phyloP scores from a whole-genome alignment of 306 rosid genomes.

The Arachis stenosperma region DNA sequence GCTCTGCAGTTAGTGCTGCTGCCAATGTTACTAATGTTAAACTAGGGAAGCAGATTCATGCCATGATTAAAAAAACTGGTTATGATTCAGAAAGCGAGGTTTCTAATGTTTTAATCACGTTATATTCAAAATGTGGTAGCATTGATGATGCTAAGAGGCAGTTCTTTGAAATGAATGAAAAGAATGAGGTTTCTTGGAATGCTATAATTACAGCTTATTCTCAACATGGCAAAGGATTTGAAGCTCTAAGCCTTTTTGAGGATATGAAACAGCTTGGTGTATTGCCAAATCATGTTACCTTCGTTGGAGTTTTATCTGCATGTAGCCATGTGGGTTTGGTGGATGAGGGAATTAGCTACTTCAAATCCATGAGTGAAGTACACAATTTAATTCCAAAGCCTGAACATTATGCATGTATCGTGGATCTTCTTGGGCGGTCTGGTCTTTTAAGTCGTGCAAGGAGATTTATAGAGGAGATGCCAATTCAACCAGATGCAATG shows the following conservation, averaged over 20 bases:
- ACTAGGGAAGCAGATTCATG: conserved; percentile 78
- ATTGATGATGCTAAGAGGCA: conserved; percentile 72
- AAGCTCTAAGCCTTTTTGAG: conserved; percentile 71
- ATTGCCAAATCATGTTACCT: conserved; percentile 77
- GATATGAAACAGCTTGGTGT: conserved; percentile 64
- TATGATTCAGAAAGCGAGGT: conserved; percentile 74
- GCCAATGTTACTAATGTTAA: conserved; percentile 70
- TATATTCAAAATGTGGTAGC: conserved; percentile 83
- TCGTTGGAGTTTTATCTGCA: conserved; percentile 83
- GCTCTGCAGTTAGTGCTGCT: conserved; percentile 79
- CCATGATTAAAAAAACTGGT: conserved; percentile 72
- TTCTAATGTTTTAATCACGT: conserved; percentile 78
- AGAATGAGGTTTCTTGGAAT: conserved; percentile 87
- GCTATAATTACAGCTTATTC: conserved; percentile 86
- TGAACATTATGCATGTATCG: conserved; percentile 85
- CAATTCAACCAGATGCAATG: conserved; percentile 79
- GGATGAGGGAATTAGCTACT: conserved; percentile 73
- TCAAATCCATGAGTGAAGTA: conserved; percentile 72
- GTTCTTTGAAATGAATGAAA: conserved; percentile 66
- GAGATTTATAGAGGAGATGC: conserved; percentile 71
- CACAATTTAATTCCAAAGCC: conserved; percentile 72
- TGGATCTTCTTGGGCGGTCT: conserved; percentile 85
- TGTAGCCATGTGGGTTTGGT: conserved; percentile 93
- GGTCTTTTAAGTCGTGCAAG: conserved; percentile 69
- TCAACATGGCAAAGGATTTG: conserved; percentile 77